Percentiles rank a stretch among this genome's conserved stretches.
Evolutionary conservation across 169 alveolate genomes (phyloP).

Genomic region (Theileria orientalis): DNA sequence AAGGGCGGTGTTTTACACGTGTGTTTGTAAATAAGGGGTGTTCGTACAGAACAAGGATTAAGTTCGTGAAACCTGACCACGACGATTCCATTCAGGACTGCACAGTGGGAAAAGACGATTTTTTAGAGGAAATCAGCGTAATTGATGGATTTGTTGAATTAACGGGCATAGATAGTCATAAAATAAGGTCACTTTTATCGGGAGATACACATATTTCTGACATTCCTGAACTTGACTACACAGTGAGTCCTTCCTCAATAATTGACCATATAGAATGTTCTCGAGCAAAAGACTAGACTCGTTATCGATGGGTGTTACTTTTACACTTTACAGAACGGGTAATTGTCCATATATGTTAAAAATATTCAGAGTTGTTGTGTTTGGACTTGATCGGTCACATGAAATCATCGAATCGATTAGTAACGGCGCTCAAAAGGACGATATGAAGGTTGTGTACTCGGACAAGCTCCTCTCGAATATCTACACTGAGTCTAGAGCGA

Average conservation of each 20-base stretch:
- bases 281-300: not conserved
- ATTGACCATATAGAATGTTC: not conserved
- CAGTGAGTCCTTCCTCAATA: not conserved
- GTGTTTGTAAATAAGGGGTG: not conserved
- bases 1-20: not conserved
- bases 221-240: constrained; percentile 8
- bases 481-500: constrained; percentile 38
- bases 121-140: not conserved
- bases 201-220: not conserved
- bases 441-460: constrained; percentile 9
- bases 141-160: constrained; percentile 11
- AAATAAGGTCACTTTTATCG: not conserved
- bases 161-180: not conserved
- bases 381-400: constrained; percentile 48
- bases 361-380: constrained; percentile 26
- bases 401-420: constrained; percentile 6
- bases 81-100: not conserved
- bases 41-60: not conserved
- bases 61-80: not conserved
- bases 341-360: not conserved
- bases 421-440: too few species aligned
- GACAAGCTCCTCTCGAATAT: constrained; percentile 10
- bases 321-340: constrained; percentile 57
- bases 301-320: constrained; percentile 24
- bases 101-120: not conserved